phyloP scores from a whole-genome alignment of 2,329 filamentous ascomycete genomes.

The Botryotinia globosa region DNA sequence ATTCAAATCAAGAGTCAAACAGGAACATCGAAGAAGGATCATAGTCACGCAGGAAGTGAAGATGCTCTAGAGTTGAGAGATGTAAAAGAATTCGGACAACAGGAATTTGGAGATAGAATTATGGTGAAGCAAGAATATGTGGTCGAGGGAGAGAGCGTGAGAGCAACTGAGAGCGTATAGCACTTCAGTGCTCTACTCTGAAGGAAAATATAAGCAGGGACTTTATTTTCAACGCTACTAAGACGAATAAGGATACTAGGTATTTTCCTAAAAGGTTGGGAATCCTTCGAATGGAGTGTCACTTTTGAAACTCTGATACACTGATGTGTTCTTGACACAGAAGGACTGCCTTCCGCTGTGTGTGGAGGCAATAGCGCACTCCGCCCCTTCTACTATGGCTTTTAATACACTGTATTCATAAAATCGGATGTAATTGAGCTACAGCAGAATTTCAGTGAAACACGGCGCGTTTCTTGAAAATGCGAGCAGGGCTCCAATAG shows the following conservation, averaged over 20 bases:
- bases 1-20: not conserved
- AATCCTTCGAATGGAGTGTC: too few species aligned
- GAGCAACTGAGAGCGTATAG: not conserved
- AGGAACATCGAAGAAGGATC: not conserved
- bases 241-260: not conserved
- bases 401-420: too few species aligned
- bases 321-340: not conserved
- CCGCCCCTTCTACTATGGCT: too few species aligned
- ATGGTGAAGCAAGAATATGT: not conserved
- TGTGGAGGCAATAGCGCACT: too few species aligned
- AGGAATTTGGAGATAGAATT: not conserved
- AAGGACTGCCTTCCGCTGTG: not conserved
- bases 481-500: too few species aligned
- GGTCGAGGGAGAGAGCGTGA: not conserved
- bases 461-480: too few species aligned
- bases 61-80: not conserved
- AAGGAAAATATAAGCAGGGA: not conserved
- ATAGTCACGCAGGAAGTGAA: not conserved
- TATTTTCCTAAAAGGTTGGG: too few species aligned
- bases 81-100: not conserved
- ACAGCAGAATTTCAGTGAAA: too few species aligned
- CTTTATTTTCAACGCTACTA: not conserved
- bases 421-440: too few species aligned
- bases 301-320: not conserved
- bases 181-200: not conserved